phyloP scores from a whole-genome alignment of 306 rosid species.

The Quercus parvula region DNA sequence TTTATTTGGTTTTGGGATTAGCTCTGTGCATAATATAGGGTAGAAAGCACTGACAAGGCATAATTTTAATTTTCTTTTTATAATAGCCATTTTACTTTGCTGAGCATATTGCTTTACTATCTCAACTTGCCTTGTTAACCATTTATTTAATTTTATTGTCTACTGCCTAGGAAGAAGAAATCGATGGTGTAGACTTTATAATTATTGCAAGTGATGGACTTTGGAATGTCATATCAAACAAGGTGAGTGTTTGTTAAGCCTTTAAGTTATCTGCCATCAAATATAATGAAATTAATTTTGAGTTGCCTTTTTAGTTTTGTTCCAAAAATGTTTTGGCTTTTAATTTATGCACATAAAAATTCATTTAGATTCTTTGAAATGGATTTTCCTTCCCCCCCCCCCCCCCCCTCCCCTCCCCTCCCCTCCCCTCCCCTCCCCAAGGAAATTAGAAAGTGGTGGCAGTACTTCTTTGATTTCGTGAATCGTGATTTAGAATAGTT shows the following conservation, averaged over 20 bases:
- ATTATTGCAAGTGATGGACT: constrained; percentile 90
- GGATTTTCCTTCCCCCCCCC: no score
- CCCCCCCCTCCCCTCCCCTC: no score
- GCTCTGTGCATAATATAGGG: neutral
- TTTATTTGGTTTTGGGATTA: neutral
- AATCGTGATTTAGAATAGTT: no score
- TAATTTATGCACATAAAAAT: neutral
- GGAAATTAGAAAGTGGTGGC: no score
- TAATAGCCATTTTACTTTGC: neutral
- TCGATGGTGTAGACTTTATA: constrained; percentile 68
- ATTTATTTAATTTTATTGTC: constrained; percentile 17
- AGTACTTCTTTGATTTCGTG: no score
- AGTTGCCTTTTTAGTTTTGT: neutral
- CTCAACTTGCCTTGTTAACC: neutral
- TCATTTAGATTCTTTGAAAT: neutral
- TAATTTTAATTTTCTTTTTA: neutral
- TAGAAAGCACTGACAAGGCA: neutral
- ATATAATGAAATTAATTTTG: neutral
- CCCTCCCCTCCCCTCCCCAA: no score
- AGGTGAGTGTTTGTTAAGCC: constrained; percentile 44
- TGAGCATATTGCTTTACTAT: neutral
- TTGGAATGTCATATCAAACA: constrained; percentile 84
- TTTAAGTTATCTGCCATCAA: neutral
- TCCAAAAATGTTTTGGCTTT: neutral
- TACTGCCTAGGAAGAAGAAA: constrained; percentile 69